Conservation (phyloP, 1,284 basidiomycete species). For the Rhodotorula sp. region DNA sequence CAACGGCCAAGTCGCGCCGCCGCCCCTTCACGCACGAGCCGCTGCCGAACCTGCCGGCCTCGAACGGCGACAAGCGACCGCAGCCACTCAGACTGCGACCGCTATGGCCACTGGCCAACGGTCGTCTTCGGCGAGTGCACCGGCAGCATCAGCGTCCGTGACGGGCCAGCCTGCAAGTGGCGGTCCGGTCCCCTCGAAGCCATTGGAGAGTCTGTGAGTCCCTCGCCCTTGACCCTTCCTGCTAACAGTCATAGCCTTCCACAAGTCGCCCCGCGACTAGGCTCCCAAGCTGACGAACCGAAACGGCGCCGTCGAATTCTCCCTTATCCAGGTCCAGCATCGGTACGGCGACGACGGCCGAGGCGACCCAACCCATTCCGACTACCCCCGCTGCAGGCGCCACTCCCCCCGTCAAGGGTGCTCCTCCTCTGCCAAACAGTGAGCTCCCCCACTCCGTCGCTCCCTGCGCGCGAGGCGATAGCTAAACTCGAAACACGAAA, state of each 20-base stretch:
- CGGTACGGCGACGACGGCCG: constrained; percentile 39
- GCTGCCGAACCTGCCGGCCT: background rate
- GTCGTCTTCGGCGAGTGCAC: background rate
- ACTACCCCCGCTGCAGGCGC: constrained; percentile 62
- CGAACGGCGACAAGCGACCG: background rate
- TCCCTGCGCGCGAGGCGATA: too few species aligned
- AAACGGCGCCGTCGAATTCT: too few species aligned
- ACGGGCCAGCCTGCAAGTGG: background rate
- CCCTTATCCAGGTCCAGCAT: constrained; percentile 15
- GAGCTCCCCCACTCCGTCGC: constrained; percentile 40
- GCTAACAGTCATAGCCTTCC: background rate
- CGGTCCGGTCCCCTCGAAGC: constrained; percentile 6
- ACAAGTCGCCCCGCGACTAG: too few species aligned
- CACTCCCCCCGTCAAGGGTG: constrained; percentile 61
- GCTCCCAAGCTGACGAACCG: too few species aligned
- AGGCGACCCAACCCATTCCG: constrained; percentile 36
- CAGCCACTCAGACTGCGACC: too few species aligned
- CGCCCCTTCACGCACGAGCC: background rate
- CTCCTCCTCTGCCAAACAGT: constrained; percentile 65
- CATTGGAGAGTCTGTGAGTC: constrained; percentile 15
- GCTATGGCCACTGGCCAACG: too few species aligned
- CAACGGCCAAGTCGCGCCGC: constrained; percentile 2
- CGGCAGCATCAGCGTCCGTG: background rate
- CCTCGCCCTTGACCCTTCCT: background rate
- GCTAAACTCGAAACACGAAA: too few species aligned